Base-by-base conservation (phyloP, 2,329 filamentous ascomycete species). In the Colletotrichum graminicola region DNA sequence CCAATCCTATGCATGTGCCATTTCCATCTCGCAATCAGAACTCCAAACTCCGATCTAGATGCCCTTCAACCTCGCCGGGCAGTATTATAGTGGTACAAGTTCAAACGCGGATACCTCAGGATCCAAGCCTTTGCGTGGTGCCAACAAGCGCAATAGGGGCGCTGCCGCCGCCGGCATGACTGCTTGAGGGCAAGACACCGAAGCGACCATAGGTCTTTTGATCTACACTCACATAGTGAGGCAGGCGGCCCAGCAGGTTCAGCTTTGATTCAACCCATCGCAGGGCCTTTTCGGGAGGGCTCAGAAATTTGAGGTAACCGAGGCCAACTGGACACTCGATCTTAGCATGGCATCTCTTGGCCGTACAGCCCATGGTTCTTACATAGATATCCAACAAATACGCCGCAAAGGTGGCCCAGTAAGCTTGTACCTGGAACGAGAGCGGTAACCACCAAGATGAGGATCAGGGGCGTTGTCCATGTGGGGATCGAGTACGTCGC, bases 151-250 rank as follows among this genome's bases (percentile, higher is more conserved):
- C 90, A 75, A 92, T 84, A 1, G 87, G 84, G 21, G 86, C 80
- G 73, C 84, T 82, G 8, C 82, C 78, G 56, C 78, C 77, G 45
- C 80, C 76, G 23, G 81, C 78, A 66, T 81, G 79, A 51, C 77
- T 77, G 74, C 77, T 85, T 1, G 90, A 87, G 2, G 95, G 95
- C 67, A 98, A 84, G 18, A 98, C 93, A 2, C 95, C 95, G 77
- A 97, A 98, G 64, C 95, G 88, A 10, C 95, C 95, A 77, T 95
- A 97, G 7, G 94, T 97, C 86, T 97, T 98, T 82, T 97, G 95
- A 78, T 98, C 95, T 21, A 98, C 91, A 67, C 93, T 97, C 59
- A 98, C 92, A 77, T 97, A 98, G 82, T 97, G 94, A 55, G 95
- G 95, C 34, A 98, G 83, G 71, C 94, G 88, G 26, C 91, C 93